Conservation (phyloP, 108 stramenopile species). For the Bacterosira constricta region DNA sequence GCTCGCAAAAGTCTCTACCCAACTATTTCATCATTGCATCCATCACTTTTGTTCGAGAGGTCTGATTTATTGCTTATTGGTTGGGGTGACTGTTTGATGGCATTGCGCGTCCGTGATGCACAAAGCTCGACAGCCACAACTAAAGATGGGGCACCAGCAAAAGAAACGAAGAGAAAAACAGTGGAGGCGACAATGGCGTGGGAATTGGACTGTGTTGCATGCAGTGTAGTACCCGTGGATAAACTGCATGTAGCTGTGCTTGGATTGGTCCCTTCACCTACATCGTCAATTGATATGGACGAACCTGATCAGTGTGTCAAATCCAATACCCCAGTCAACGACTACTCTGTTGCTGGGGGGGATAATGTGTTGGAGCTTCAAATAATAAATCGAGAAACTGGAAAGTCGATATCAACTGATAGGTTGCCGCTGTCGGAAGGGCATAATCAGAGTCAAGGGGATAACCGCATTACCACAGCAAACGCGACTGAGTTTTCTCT, state of each 20-base stretch:
- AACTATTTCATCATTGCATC: conserved; percentile 49
- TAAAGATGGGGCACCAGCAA: conserved; percentile 18
- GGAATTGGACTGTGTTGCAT: conserved; percentile 86
- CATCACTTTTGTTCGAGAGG: conserved; percentile 68
- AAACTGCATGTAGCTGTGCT: conserved; percentile 72
- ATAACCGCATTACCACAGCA: conserved; percentile 31
- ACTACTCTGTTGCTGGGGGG: conserved; percentile 26
- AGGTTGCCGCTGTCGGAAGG: conserved; percentile 18
- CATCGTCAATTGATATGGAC: conserved; percentile 25
- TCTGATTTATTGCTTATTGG: conserved; percentile 59
- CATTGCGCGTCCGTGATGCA: conserved; percentile 52
- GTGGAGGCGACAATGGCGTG: conserved; percentile 86
- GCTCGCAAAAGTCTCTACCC: conserved; percentile 75
- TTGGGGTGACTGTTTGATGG: conserved; percentile 90
- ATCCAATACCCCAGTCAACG: conserved; percentile 2
- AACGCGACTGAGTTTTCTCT: conserved; percentile 49
- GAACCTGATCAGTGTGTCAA: conserved; percentile 23
- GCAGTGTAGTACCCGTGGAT: conserved; percentile 77
- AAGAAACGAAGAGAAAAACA: conserved; percentile 30
- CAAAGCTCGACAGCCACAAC: background rate
- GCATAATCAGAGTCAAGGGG: background rate
- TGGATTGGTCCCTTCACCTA: conserved; percentile 55
- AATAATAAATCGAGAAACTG: conserved; percentile 65
- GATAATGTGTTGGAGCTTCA: conserved; percentile 73
- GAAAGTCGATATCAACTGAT: conserved; percentile 43